phyloP scores from a whole-genome alignment of 257 asterid species.

The Solanum paucissectum region DNA sequence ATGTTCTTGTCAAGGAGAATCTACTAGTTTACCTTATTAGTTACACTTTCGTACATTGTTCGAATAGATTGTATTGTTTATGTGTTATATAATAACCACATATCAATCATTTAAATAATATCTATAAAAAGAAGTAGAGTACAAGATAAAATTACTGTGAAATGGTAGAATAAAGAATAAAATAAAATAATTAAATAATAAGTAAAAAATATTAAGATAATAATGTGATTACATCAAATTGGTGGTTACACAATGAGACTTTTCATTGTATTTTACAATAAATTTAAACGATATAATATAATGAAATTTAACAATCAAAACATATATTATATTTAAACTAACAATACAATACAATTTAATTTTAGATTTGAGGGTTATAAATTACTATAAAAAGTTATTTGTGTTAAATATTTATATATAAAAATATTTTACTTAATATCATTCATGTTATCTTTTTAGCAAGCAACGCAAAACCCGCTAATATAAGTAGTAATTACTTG shows the following conservation, averaged over 20 bases:
- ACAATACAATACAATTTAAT: not conserved
- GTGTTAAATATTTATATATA: not conserved
- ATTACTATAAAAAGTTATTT: not conserved
- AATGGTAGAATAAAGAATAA: too few relatives aligned
- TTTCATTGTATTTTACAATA: too few relatives aligned
- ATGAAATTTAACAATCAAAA: too few relatives aligned
- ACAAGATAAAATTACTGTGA: too few relatives aligned
- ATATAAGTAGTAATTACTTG: not conserved
- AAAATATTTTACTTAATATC: not conserved
- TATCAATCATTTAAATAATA: too few relatives aligned
- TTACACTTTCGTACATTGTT: rapidly evolving
- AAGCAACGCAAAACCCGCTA: not conserved
- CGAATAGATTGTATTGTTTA: too few relatives aligned
- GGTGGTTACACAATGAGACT: rapidly evolving
- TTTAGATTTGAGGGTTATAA: not conserved
- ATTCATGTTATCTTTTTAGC: not conserved
- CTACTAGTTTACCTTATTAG: not conserved
- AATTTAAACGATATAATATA: too few relatives aligned
- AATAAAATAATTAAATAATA: too few relatives aligned
- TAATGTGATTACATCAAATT: rapidly evolving
- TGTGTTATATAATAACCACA: too few relatives aligned
- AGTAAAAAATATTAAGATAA: too few relatives aligned
- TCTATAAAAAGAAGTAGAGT: too few relatives aligned
- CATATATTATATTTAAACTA: too few relatives aligned
- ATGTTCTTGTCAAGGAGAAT: not conserved